Evolutionary conservation across 2,329 filamentous ascomycete species (phyloP), one percentile per base, ranked within the genome.

Genomic region (Teratosphaeria nubilosa): DNA sequence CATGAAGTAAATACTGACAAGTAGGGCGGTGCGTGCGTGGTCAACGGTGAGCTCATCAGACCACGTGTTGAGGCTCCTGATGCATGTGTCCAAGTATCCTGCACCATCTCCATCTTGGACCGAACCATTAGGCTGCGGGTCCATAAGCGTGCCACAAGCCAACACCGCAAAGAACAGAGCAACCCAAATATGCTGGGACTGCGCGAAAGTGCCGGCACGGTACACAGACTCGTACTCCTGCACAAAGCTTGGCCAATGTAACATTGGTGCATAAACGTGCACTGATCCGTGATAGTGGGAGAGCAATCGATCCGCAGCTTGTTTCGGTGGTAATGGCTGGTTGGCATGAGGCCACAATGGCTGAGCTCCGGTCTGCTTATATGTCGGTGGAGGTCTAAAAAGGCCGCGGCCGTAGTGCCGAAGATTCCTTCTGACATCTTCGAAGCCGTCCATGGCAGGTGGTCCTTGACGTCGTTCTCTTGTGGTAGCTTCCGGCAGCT

Each of bases 211-310:
- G 3, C 84, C 82, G 50, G 77, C 75, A 57, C 82, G 82, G 72
- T 96, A 96, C 6, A 95, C 78, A 9, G 84, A 80, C 58, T 95
- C 89, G 60, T 92, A 87, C 55, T 87, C 82, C 53, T 82, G 79
- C 66, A 86, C 80, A 66, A 97, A 95, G 0, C 82, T 87, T 1
- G 90, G 88, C 88, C 91, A 95, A 72, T 97, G 90, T 10, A 97
- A 68, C 51, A 96, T 85, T 0, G 94, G 94, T 64, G 91, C 86
- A 71, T 89, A 86, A 32, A 85, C 82, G 70, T 97, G 92, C 25
- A 90, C 79, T 6, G 86, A 87, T 45, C 81, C 78, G 65, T 88
- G 87, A 72, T 95, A 99, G 41, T 86, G 81, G 34, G 82, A 80
- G 32, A 96, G 74, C 1, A 96, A 78, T 63, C 82, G 83, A 62